Percentiles rank a stretch among this genome's conserved stretches.
phyloP scores from a whole-genome alignment of 495 filamentous ascomycete species.

The Talaromyces adpressus region DNA sequence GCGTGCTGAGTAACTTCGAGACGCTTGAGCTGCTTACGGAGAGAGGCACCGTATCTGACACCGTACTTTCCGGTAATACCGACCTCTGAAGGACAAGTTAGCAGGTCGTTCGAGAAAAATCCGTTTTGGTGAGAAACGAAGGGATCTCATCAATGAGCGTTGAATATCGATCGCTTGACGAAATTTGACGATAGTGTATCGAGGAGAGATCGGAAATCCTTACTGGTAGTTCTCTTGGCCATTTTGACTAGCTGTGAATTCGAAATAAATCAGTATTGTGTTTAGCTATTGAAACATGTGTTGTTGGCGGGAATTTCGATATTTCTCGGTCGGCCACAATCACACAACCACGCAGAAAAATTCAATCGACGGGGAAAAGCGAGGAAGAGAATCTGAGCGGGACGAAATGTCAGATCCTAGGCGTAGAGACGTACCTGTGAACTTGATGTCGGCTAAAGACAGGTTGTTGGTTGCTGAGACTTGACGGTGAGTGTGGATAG shows the following conservation, averaged over 20 bases:
- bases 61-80: conserved; percentile 72
- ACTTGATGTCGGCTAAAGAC: conserved; percentile 8
- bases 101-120: conserved; percentile 13
- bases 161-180: not conserved
- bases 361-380: not conserved
- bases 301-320: not conserved
- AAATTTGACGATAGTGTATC: not conserved
- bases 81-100: conserved; percentile 59
- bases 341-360: not conserved
- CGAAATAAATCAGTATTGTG: not conserved
- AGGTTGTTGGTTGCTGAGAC: conserved; percentile 2
- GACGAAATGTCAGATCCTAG: not conserved
- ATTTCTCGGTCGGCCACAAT: not conserved
- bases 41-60: conserved; percentile 94
- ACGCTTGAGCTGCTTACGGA: conserved; percentile 99
- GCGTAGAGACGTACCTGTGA: conserved; percentile 6
- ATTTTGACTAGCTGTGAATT: conserved; percentile 4
- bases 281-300: not conserved
- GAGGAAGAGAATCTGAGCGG: not conserved
- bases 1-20: conserved; percentile 98
- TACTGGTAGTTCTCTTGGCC: conserved; percentile 12
- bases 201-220: not conserved
- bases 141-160: conserved; percentile 4
- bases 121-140: not conserved
- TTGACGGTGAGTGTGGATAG: conserved; percentile 4